Evolutionary conservation across 2,329 filamentous ascomycete species (phyloP).

Genomic region (Dothistroma septosporum): DNA sequence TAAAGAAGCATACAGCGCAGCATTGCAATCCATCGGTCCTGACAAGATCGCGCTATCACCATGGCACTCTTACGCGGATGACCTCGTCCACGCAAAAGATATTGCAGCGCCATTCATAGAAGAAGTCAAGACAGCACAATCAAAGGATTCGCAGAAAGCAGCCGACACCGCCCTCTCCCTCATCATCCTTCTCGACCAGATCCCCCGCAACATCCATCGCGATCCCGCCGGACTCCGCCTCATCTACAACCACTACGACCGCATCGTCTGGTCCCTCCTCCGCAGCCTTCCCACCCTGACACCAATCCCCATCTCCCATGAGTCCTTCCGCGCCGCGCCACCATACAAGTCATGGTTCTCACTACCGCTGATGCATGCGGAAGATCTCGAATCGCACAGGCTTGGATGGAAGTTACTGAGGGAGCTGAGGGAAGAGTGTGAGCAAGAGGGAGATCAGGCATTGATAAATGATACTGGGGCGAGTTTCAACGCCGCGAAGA

Average conservation of each 20-base stretch:
- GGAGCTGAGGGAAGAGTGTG: constrained; percentile 22
- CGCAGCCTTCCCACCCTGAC: constrained; percentile 6
- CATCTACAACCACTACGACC: constrained; percentile 56
- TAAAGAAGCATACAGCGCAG: constrained; percentile 32
- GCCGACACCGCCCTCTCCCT: constrained; percentile 47
- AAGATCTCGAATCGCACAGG: constrained; percentile 47
- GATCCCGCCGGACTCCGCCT: constrained; percentile 40
- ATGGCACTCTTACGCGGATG: constrained; percentile 24
- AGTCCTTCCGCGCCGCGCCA: constrained; percentile 10
- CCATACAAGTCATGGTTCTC: constrained; percentile 54
- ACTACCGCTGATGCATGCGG: constrained; percentile 58
- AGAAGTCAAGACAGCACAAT: constrained; percentile 30
- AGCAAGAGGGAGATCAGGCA: constrained; percentile 32
- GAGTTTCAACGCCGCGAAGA: constrained; percentile 39
- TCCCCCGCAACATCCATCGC: constrained; percentile 60
- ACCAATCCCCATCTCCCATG: constrained; percentile 12
- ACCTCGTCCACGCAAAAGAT: constrained; percentile 19
- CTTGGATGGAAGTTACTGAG: constrained; percentile 32
- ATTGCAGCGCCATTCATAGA: constrained; percentile 38
- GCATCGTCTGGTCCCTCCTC: constrained; percentile 44
- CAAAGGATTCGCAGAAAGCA: constrained; percentile 22
- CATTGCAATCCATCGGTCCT: constrained; percentile 39
- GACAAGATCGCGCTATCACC: constrained; percentile 31
- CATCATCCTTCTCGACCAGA: constrained; percentile 58
- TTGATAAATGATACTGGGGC: constrained; percentile 32